A percentile compares a stretch with the other conserved stretches of the same genome.
These are phyloP conservation scores for Panicum virgatum DNA, from an alignment of 202 grass and related monocot species.

Conservation along the genomic window DNA sequence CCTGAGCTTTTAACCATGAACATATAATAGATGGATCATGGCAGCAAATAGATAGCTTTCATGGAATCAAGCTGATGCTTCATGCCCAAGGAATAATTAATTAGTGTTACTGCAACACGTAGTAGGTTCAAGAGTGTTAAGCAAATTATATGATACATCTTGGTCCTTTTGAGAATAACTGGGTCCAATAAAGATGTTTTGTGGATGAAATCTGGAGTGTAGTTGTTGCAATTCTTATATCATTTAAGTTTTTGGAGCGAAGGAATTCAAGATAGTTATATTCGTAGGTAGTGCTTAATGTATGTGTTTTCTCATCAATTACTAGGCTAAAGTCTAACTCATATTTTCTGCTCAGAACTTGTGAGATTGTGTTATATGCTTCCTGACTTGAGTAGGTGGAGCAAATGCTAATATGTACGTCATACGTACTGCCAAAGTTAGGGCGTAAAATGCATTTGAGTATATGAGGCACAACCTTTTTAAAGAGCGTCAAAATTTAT, in stretches of 20 bases:
- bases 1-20: neutral
- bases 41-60: neutral
- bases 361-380: neutral
- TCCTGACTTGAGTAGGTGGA: neutral
- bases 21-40: constrained; percentile 6
- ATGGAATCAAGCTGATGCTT: neutral
- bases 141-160: neutral
- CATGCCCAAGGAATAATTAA: constrained; percentile 8
- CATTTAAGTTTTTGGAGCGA: neutral
- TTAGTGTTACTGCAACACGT: neutral
- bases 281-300: no score
- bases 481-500: neutral
- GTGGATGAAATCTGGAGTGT: neutral
- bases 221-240: neutral
- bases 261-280: no score
- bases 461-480: no score
- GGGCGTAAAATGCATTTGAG: neutral
- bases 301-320: no score
- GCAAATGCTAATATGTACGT: neutral
- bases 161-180: neutral
- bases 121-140: neutral
- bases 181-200: neutral
- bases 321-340: neutral
- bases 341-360: constrained; percentile 27
- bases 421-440: neutral